Conservation (phyloP, 345 rosid species). For the Moringa oleifera region DNA sequence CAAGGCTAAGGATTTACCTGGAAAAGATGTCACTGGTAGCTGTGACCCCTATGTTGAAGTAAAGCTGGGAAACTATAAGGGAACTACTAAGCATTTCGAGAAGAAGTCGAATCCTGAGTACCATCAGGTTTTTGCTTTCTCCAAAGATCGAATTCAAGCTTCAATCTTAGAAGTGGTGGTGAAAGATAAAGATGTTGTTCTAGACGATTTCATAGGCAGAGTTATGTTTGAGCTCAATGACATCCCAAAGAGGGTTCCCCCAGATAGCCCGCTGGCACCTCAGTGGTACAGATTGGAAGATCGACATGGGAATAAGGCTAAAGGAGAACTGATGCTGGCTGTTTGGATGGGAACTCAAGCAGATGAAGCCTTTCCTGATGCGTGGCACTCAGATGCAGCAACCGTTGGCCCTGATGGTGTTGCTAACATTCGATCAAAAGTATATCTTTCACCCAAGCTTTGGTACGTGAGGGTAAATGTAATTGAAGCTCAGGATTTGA, state of each 20-base stretch:
- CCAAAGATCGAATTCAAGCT: slow-evolving; percentile 87
- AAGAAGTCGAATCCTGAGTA: slow-evolving; percentile 92
- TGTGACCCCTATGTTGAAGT: slow-evolving; percentile 94
- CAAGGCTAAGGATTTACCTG: slow-evolving; percentile 86
- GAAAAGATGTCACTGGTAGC: slow-evolving; percentile 73
- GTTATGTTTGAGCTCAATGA: slow-evolving; percentile 73
- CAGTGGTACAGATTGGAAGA: slow-evolving; percentile 95
- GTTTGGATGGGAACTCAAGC: slow-evolving; percentile 99
- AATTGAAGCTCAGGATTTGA: slow-evolving; percentile 93
- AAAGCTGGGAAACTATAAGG: slow-evolving; percentile 88
- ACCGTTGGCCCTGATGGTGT: slow-evolving; percentile 58
- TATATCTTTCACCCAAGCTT: slow-evolving; percentile 85
- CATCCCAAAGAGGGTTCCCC: slow-evolving; percentile 80
- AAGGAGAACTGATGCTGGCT: slow-evolving; percentile 95
- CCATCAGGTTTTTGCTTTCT: slow-evolving; percentile 95
- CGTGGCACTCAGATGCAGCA: slow-evolving; percentile 99
- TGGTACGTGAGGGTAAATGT: slow-evolving; percentile 97
- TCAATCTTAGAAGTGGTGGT: slow-evolving; percentile 71
- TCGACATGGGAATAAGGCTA: slow-evolving; percentile 56
- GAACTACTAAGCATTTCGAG: slow-evolving; percentile 83
- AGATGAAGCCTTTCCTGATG: slow-evolving; percentile 90
- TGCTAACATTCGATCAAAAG: slow-evolving; percentile 72
- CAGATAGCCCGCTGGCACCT: slow-evolving; percentile 95
- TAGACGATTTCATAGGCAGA: slow-evolving; percentile 82
- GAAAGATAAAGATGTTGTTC: slow-evolving; percentile 73